Evolutionary conservation across 805 yeast genomes (phyloP).

Genomic region (Candida ulmi): DNA sequence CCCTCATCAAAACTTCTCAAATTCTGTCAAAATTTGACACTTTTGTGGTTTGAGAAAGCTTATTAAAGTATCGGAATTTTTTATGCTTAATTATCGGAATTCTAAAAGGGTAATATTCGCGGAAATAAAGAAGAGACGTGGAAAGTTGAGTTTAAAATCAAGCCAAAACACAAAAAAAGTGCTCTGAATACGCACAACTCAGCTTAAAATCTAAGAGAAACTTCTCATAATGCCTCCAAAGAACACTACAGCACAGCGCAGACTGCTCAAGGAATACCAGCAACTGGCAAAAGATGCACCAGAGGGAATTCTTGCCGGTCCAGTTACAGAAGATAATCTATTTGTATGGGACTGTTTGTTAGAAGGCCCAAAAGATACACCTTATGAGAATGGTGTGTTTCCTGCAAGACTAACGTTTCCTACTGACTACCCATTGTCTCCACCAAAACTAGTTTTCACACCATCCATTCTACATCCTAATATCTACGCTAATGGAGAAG

Average conservation of each 20-base stretch:
- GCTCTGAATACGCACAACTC: too few species aligned
- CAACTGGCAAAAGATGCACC: slow-evolving; percentile 84
- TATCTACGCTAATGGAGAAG: slow-evolving; percentile 90
- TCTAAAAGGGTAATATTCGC: neutral
- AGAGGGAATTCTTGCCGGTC: slow-evolving; percentile 95
- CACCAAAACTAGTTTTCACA: slow-evolving; percentile 69
- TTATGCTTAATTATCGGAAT: neutral
- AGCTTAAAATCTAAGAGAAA: too few species aligned
- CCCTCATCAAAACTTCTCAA: too few species aligned
- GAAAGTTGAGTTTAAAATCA: too few species aligned
- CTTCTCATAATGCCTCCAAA: slow-evolving; percentile 22
- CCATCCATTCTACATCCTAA: slow-evolving; percentile 92
- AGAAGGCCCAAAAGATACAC: slow-evolving; percentile 80
- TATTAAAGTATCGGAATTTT: neutral
- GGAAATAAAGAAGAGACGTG: neutral
- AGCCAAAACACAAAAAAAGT: too few species aligned
- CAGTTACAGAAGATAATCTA: slow-evolving; percentile 65
- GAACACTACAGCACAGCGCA: slow-evolving; percentile 67
- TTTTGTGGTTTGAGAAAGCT: too few species aligned
- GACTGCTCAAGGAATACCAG: slow-evolving; percentile 84
- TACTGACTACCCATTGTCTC: slow-evolving; percentile 74
- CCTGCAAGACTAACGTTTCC: slow-evolving; percentile 73
- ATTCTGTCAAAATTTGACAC: too few species aligned
- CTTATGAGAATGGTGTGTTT: slow-evolving; percentile 84
- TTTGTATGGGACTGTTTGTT: slow-evolving; percentile 80